A percentile compares a stretch with the other conserved stretches of the same genome.
Evolutionary conservation across 768 basidiomycete species (phyloP).

Genomic region (Boletus tomentosulus): DNA sequence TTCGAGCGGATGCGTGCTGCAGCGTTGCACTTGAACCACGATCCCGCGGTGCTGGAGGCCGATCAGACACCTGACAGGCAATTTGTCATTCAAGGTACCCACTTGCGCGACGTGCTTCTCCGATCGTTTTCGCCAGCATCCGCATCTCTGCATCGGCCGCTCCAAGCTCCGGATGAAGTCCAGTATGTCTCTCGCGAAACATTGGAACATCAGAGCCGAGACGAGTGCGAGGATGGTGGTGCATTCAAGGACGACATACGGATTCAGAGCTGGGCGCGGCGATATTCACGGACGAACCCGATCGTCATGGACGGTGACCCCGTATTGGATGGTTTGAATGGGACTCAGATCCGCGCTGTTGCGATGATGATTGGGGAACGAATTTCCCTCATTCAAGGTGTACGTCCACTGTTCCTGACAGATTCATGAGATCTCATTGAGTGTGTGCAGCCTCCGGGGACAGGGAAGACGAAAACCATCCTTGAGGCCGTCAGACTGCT

Average conservation of each 20-base stretch:
- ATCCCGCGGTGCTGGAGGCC: conserved; percentile 44
- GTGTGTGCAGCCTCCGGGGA: conserved; percentile 70
- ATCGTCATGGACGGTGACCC: conserved; percentile 78
- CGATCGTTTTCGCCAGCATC: conserved; percentile 44
- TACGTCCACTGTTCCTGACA: conserved; percentile 33
- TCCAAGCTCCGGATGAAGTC: conserved; percentile 40
- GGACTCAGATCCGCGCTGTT: conserved; percentile 75
- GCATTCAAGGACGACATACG: conserved; percentile 68
- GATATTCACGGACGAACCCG: conserved; percentile 59
- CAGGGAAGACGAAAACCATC: conserved; percentile 91
- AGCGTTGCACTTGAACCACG: conserved; percentile 49
- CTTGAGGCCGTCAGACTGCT: conserved; percentile 79
- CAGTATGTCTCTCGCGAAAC: conserved; percentile 35
- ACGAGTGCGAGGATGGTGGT: conserved; percentile 32
- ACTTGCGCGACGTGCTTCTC: conserved; percentile 67
- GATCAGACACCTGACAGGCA: conserved; percentile 37
- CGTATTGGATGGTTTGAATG: conserved; percentile 56
- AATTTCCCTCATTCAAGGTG: conserved; percentile 83
- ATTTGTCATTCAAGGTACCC: conserved; percentile 63
- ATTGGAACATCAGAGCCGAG: conserved; percentile 35
- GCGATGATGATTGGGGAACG: conserved; percentile 83
- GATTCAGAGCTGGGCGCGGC: conserved; percentile 76
- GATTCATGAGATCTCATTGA: not conserved
- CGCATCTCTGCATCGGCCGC: conserved; percentile 21
- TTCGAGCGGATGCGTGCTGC: conserved; percentile 69